phyloP scores from a whole-genome alignment of 2,329 filamentous ascomycete species.

The Talaromyces marneffei region DNA sequence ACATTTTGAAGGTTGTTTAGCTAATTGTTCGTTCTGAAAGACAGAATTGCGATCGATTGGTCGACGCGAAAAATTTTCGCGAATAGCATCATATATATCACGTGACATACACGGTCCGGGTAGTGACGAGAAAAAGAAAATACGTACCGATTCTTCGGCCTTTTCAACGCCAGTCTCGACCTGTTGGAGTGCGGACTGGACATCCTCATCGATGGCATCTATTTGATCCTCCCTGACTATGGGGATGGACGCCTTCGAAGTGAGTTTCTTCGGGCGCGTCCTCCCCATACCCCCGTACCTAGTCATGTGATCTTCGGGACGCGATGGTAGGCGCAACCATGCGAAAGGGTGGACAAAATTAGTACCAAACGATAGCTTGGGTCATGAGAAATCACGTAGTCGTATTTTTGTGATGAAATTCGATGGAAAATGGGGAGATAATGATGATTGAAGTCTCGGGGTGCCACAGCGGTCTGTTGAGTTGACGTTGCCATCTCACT shows the following conservation, averaged over 20 bases:
- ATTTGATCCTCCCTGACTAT: conserved; percentile 88
- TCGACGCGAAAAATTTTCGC: conserved; percentile 4
- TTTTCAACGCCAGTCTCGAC: conserved; percentile 97
- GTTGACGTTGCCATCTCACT: conserved; percentile 43
- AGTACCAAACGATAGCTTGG: conserved; percentile 57
- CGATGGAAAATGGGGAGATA: conserved; percentile 42
- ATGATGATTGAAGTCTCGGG: conserved; percentile 27
- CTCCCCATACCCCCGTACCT: conserved; percentile 43
- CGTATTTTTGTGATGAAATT: conserved; percentile 53
- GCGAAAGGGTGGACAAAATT: conserved; percentile 55
- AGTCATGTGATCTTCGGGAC: conserved; percentile 40
- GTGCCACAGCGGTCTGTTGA: conserved; percentile 33
- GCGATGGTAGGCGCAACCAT: conserved; percentile 35
- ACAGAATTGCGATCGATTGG: neutral
- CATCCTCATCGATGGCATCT: conserved; percentile 79
- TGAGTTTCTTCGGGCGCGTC: conserved; percentile 65
- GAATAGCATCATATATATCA: conserved; percentile 20
- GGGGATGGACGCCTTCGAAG: conserved; percentile 78
- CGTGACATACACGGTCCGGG: conserved; percentile 27
- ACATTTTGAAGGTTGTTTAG: neutral
- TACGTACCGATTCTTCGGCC: conserved; percentile 90
- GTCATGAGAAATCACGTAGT: conserved; percentile 49
- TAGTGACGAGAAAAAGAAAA: conserved; percentile 26
- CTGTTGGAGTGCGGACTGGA: conserved; percentile 72
- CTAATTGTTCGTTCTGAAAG: neutral